A percentile compares a stretch with the other conserved stretches of the same genome.
Evolutionary conservation across 192 early-diverging fungal genomes (phyloP).

Genomic region (Radiomyces spectabilis): DNA sequence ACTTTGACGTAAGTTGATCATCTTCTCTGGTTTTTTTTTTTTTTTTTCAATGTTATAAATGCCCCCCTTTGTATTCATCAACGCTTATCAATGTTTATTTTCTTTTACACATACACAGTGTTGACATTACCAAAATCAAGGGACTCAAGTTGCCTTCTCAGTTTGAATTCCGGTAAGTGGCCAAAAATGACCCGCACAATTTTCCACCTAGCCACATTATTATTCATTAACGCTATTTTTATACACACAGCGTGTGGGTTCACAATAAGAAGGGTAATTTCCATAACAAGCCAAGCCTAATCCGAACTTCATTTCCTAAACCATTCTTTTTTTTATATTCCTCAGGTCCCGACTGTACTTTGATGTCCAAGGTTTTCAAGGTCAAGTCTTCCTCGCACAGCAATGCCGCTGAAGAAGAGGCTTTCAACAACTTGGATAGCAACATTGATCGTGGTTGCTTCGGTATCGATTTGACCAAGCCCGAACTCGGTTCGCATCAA

Average conservation of each 20-base stretch:
- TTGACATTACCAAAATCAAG: conserved; percentile 21
- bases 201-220: no score
- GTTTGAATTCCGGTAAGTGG: conserved; percentile 30
- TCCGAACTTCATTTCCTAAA: no score
- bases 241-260: conserved; percentile 15
- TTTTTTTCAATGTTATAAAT: no score
- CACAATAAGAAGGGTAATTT: conserved; percentile 14
- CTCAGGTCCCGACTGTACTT: conserved; percentile 27
- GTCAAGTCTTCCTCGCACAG: conserved; percentile 7
- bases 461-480: conserved; percentile 14
- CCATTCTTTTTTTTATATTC: no score
- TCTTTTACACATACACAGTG: conserved; percentile 6
- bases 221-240: neutral
- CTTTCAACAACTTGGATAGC: neutral
- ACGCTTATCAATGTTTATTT: no score
- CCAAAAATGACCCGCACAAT: no score
- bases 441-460: conserved; percentile 28
- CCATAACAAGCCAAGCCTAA: no score
- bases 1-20: conserved; percentile 17
- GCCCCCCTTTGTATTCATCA: no score
- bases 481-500: conserved; percentile 5
- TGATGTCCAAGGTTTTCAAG: conserved; percentile 30
- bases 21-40: no score
- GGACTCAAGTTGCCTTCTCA: conserved; percentile 23
- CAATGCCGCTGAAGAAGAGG: conserved; percentile 10